A percentile compares a stretch with the other conserved stretches of the same genome.
Conservation (phyloP, 257 asterid species). For the Scutellaria baicalensis region DNA sequence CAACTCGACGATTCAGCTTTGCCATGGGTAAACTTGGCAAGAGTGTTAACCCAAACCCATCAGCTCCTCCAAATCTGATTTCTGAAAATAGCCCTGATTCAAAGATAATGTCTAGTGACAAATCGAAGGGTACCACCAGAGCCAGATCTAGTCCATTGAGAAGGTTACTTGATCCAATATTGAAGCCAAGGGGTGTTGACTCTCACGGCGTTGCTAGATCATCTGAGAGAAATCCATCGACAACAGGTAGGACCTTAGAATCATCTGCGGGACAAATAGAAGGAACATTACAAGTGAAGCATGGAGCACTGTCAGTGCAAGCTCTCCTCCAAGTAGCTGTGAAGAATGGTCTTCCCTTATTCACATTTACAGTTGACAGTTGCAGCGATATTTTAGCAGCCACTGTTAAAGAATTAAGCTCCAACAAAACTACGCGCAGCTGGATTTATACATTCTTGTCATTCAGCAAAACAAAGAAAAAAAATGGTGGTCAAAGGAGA, state of each 20-base stretch:
- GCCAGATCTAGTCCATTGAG: conserved; percentile 68
- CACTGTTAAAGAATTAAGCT: conserved; percentile 38
- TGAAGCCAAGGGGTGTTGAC: conserved; percentile 47
- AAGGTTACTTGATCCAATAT: conserved; percentile 69
- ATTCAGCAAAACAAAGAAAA: conserved; percentile 49
- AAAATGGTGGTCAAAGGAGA: conserved; percentile 32
- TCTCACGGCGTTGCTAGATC: conserved; percentile 21
- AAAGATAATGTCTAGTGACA: conserved; percentile 24
- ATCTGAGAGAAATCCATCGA: conserved; percentile 20
- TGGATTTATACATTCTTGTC: conserved; percentile 66
- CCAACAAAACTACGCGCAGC: conserved; percentile 25
- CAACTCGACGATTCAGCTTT: conserved; percentile 44
- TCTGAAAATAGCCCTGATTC: conserved; percentile 16
- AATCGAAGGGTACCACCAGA: conserved; percentile 36
- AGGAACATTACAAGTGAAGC: conserved; percentile 32
- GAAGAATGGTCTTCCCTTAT: conserved; percentile 67
- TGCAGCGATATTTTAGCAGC: conserved; percentile 63
- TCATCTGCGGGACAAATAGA: conserved; percentile 22
- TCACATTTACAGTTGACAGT: conserved; percentile 68
- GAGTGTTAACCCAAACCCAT: conserved; percentile 33
- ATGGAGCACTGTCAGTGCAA: conserved; percentile 34
- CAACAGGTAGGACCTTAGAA: conserved; percentile 17
- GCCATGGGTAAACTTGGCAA: conserved; percentile 36
- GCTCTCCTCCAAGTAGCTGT: conserved; percentile 71
- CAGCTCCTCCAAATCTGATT: conserved; percentile 11